Evolutionary conservation across 768 basidiomycete species (phyloP).

Genomic region (Lactarius trivialis): DNA sequence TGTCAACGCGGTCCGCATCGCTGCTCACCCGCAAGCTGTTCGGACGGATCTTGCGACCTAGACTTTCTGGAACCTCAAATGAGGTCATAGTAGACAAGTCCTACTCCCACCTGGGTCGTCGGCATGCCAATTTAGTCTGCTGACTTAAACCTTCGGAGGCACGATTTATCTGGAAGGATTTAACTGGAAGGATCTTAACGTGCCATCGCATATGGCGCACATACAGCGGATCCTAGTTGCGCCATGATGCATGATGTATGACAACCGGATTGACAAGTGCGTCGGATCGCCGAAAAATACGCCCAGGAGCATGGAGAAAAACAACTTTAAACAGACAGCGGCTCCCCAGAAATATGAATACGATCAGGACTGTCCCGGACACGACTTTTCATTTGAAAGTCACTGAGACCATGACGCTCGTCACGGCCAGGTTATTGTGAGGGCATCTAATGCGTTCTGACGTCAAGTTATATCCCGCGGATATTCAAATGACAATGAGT

Average conservation of each 20-base stretch:
- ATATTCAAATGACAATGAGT: neutral
- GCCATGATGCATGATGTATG: neutral
- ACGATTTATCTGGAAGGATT: neutral
- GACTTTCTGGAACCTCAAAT: neutral
- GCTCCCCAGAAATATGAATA: neutral
- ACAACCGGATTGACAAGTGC: neutral
- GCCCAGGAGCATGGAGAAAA: neutral
- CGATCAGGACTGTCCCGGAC: neutral
- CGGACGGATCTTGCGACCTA: slow-evolving; percentile 17
- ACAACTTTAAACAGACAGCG: no score
- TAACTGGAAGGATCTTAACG: neutral
- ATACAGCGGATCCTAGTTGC: neutral
- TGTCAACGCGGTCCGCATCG: neutral
- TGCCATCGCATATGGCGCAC: neutral
- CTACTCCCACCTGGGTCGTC: neutral
- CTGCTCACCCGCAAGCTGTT: neutral
- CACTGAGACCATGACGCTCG: neutral
- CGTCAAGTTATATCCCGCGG: neutral
- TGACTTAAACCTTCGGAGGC: neutral
- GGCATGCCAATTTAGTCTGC: neutral
- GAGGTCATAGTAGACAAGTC: neutral
- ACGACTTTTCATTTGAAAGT: neutral
- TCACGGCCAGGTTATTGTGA: neutral
- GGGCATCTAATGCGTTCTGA: neutral
- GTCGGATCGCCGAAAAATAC: neutral